These are phyloP conservation scores for Danielia reshetovae DNA, from an alignment of 805 yeast species.

Conservation along the genomic window DNA sequence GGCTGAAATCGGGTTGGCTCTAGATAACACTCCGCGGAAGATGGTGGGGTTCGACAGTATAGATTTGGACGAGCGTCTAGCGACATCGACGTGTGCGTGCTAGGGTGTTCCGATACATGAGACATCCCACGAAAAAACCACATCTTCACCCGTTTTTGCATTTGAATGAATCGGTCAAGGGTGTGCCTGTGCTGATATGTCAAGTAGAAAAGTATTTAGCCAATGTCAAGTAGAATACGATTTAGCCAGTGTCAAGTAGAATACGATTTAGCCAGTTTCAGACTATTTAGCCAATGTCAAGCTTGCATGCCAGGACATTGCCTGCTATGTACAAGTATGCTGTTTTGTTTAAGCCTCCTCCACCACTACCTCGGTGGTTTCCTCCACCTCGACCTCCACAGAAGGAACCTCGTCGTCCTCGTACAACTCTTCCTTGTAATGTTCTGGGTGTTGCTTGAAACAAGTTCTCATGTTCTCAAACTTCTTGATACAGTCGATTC, in stretches of 20 bases:
- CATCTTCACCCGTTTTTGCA: no score
- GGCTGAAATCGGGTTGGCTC: conserved; percentile 32
- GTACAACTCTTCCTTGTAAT: conserved; percentile 85
- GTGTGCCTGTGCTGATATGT: no score
- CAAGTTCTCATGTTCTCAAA: conserved; percentile 91
- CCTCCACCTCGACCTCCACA: conserved; percentile 6
- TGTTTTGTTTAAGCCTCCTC: background rate
- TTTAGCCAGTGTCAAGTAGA: no score
- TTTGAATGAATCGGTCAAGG: no score
- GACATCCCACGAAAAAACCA: no score
- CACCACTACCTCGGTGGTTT: background rate
- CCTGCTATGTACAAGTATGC: conserved; percentile 1
- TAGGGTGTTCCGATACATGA: no score
- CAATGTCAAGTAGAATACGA: no score
- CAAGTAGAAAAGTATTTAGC: no score
- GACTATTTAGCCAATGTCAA: no score
- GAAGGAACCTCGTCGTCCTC: conserved; percentile 57
- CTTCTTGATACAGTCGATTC: conserved; percentile 88
- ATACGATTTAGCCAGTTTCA: no score
- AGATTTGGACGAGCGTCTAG: conserved; percentile 16
- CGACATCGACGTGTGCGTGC: conserved; percentile 20
- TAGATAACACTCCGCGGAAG: conserved; percentile 10
- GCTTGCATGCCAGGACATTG: no score
- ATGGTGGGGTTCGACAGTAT: conserved; percentile 31
- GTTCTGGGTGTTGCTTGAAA: conserved; percentile 89